Conservation (phyloP, 2,329 filamentous ascomycete genomes). For the Acarospora socialis region DNA sequence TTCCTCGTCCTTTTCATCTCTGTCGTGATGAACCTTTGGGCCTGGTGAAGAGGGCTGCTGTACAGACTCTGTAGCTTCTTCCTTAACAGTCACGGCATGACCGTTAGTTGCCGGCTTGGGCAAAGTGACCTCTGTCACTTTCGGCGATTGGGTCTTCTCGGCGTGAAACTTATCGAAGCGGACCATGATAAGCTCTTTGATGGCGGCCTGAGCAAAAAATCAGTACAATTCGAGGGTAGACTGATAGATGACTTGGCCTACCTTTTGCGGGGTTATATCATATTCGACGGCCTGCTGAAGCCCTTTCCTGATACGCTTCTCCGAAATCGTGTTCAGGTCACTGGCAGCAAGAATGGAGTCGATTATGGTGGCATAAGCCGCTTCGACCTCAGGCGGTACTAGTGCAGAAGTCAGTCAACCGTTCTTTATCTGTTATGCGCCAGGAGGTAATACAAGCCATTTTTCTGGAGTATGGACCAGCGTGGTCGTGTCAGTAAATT, state of each 20-base stretch:
- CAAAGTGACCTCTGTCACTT: no score
- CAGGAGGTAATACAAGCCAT: no score
- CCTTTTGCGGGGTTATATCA: constrained; percentile 50
- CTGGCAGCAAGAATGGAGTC: constrained; percentile 46
- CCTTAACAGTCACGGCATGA: constrained; percentile 1
- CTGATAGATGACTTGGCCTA: constrained; percentile 20
- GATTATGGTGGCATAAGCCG: constrained; percentile 43
- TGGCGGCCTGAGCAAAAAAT: constrained; percentile 39
- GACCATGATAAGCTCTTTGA: constrained; percentile 58
- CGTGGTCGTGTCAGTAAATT: no score
- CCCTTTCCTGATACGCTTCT: constrained; percentile 50
- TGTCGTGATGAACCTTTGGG: constrained; percentile 24
- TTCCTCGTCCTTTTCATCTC: constrained; percentile 29
- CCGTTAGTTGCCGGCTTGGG: constrained; percentile 9
- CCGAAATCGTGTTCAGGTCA: constrained; percentile 50
- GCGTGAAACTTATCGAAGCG: constrained; percentile 58
- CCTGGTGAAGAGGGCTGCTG: constrained; percentile 18
- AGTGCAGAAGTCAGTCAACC: constrained; percentile 12
- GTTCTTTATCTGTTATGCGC: neutral
- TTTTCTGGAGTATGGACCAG: no score
- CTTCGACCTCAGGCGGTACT: constrained; percentile 37
- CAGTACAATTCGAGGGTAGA: constrained; percentile 4
- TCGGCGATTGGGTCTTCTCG: constrained; percentile 22
- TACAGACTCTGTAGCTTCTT: constrained; percentile 2
- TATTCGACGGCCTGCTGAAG: constrained; percentile 45